phyloP scores from a whole-genome alignment of 352 stramenopile species.

The Pythium biforme region DNA sequence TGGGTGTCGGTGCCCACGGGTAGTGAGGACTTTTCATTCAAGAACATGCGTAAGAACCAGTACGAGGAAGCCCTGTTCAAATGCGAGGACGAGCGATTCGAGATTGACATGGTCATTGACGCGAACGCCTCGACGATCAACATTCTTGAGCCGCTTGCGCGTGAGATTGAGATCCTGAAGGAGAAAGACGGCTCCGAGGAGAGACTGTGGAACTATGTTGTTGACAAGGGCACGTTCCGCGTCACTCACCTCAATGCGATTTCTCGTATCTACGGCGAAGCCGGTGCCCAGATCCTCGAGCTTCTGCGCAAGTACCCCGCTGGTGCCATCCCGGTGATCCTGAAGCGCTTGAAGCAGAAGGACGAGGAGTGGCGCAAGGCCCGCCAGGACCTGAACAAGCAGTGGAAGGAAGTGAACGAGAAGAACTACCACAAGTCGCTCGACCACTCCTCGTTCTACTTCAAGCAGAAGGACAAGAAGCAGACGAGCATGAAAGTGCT shows the following conservation, averaged over 20 bases:
- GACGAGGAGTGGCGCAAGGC: slow-evolving; percentile 95
- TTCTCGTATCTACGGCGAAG: slow-evolving; percentile 97
- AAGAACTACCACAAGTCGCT: slow-evolving; percentile 99
- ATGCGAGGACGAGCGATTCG: slow-evolving; percentile 97
- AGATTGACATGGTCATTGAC: slow-evolving; percentile 96
- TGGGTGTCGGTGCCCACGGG: slow-evolving; percentile 98
- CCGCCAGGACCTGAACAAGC: slow-evolving; percentile 94
- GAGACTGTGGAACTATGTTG: slow-evolving; percentile 85
- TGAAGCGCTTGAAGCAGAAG: slow-evolving; percentile 98
- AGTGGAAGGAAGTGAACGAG: slow-evolving; percentile 98
- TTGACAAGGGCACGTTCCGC: slow-evolving; percentile 95
- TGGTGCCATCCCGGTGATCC: slow-evolving; percentile 96
- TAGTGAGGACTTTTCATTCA: slow-evolving; percentile 98
- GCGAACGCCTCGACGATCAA: slow-evolving; percentile 95
- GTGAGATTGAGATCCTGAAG: slow-evolving; percentile 92
- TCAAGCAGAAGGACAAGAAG: slow-evolving; percentile 98
- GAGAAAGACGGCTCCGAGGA: slow-evolving; percentile 60
- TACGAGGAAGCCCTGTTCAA: slow-evolving; percentile 99
- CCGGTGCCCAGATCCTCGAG: slow-evolving; percentile 89
- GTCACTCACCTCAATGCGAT: slow-evolving; percentile 98
- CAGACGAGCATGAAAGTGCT: slow-evolving; percentile 94
- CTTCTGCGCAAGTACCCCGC: slow-evolving; percentile 96
- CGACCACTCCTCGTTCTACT: slow-evolving; percentile 99
- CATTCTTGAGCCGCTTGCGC: slow-evolving; percentile 93
- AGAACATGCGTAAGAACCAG: slow-evolving; percentile 99